Percentiles rank a stretch among this genome's conserved stretches.
phyloP scores from a whole-genome alignment of 2,329 filamentous ascomycete species.

The Phialophora expanda region DNA sequence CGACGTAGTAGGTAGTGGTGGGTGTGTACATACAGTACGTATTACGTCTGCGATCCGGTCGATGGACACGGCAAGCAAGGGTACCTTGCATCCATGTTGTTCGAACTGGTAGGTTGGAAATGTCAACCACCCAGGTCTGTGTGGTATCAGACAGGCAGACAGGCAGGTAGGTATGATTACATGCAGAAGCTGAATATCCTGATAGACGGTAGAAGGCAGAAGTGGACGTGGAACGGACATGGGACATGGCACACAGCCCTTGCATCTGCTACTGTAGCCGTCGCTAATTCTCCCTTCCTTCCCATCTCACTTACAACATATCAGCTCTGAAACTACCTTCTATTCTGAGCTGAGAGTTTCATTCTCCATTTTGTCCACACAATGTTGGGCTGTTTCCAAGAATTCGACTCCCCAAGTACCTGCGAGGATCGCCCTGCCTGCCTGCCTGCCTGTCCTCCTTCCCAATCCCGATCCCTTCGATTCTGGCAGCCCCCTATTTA shows the following conservation, averaged over 20 bases:
- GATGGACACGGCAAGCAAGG: too few relatives aligned
- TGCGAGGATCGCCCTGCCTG: neutral
- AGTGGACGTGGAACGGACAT: neutral
- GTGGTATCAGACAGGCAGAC: too few relatives aligned
- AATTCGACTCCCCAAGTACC: neutral
- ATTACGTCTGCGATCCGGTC: too few relatives aligned
- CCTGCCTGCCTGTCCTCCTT: neutral
- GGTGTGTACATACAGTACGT: too few relatives aligned
- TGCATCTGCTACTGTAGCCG: neutral
- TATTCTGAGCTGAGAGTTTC: neutral
- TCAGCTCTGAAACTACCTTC: neutral
- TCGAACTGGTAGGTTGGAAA: too few relatives aligned
- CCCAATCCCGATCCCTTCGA: neutral
- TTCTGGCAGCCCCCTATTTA: neutral
- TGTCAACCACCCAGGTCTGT: too few relatives aligned
- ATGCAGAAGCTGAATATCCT: neutral
- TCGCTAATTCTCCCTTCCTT: neutral
- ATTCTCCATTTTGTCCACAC: neutral
- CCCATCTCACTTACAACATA: neutral
- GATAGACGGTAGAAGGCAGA: neutral
- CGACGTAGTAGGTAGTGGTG: too few relatives aligned
- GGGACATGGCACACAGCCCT: neutral
- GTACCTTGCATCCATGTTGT: too few relatives aligned
- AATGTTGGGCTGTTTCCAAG: neutral
- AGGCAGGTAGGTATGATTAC: neutral